Base-by-base conservation (phyloP, 805 yeast genomes). In the Candida sonorensis region DNA sequence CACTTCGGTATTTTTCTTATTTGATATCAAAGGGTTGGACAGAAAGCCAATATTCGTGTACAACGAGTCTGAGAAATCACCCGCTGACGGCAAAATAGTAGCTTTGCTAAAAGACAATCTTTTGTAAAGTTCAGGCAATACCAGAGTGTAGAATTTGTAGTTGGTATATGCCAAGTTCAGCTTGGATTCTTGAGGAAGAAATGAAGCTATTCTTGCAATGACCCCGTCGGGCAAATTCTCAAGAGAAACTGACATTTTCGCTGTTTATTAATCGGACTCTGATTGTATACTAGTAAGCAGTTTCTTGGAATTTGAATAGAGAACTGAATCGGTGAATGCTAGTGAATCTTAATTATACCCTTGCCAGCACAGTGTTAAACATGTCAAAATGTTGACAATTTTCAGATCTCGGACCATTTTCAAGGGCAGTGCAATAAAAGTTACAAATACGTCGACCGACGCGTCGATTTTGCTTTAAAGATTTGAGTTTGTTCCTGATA, bases 101-200 rank as follows among this genome's bases (percentile, higher is more conserved):
- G 61, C 41, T 29, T 46, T 46, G 11, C 63, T 50, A 21, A 72
- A 52, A 15, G 58, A 43, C 9, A 73, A 40, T 5, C 41, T 58
- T 17, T 37, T 42, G 45, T 70, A 69, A 8, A 73, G 45, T n/a
- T 44, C 38, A 4, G 56, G 51, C 10, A 50, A 33, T 2, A 60
- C 60, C 10, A 57, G 19, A 1, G 38, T 20, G 19, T 64, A 56
- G n/a, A 59, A 40, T 7, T 39, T 39, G 36, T 53, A 59, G 36
- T 47, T 57, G 2, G 62, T 48, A 23, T 41, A 46, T 3, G 61
- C 44, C n/a, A 69, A 37, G 17, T 47, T 46, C 4, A 58, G 20
- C 30, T 63, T 53, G 14, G 55, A 59, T 34, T 62, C 58, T 38
- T 69, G 76, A 6, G 67, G 64, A 11, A 69, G 42, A 32, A 38